Base-by-base conservation (phyloP, 306 rosid species). In the Vigna nakashimae region DNA sequence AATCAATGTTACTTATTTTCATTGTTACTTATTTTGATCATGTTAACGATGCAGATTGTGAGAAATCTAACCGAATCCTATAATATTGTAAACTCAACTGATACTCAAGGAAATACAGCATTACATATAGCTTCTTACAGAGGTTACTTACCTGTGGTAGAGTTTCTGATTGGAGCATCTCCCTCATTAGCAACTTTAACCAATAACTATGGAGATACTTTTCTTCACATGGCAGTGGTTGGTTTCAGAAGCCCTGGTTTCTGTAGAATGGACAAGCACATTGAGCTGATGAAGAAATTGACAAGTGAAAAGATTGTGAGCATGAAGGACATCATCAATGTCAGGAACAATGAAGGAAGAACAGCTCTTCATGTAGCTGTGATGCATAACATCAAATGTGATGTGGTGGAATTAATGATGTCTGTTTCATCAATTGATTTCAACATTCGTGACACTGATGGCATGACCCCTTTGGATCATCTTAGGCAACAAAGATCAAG, bases 181-280 rank as follows among this genome's bases (percentile, higher is more conserved):
- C 90, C 96, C 12, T 83, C 84, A 0, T 78, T 90, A 66, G 43
- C 89, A 72, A 59, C 77, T 28, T 62, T 82, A 65, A 75, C 84
- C 80, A 95, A 95, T 88, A 69, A 86, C 74, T 78, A 82, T 74
- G 99, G 99, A 43, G 97, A 92, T 69, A 92, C 98, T 43, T 87
- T 92, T 84, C 94, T 92, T 68, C 99, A 91, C 77, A 85, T 86
- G 91, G 91, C 96, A 45, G 94, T 91, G 74, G 85, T 90, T 77
- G 99, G 99, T 82, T 95, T 92, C 87, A 82, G 88, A 78, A 89
- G 94, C 73, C 96, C 94, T 5, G 96, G 97, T 40, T 95, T 95
- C 72, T 80, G 87, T 71, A 87, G 90, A 84, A 45, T 95, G 53
- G 98, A 95, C 83, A 84, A 82, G 82, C 99, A 89, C 78, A 77